Evolutionary conservation across 2,329 filamentous ascomycete genomes (phyloP), one percentile per base, ranked within the genome.

Genomic region (Pleoardoris graminearum): DNA sequence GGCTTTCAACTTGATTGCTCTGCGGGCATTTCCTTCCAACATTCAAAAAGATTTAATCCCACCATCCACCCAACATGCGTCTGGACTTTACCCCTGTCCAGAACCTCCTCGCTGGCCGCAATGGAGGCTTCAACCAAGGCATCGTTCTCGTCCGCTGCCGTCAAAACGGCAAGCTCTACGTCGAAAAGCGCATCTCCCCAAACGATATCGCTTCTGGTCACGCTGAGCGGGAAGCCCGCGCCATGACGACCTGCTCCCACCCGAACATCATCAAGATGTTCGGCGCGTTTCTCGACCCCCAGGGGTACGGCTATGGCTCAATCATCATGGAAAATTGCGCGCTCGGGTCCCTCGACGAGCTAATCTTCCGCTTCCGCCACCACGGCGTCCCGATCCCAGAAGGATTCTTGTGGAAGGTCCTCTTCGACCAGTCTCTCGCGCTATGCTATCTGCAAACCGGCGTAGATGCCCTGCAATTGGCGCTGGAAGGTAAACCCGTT

Each of bases 321-420:
- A 48, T 62, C 12, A 61, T 50, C 45, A 57, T 59, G 49, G 47
- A 57, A 29, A 35, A 50, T 38, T 62, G 58, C 39, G 57, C 60
- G 23, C 52, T 59, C 1, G 61, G 61, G 4, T 53, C 47, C 5
- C 44, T 65, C 4, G 55, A 62, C 21, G 25, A 21, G 2, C 8
- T 59, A 2, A 59, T 59, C 19, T 8, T 16, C 1, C 50, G 47
- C 0, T 59, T 51, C 23, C 19, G 29, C 2, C 7, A 14, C 1
- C 30, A 30, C 3, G 5, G 19, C 1, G 1, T 17, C 3, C 12
- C 10, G 8, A 21, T 62, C 0, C 43, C 42, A 1, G 57, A 62
- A 50, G 54, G 54, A 5, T 60, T 58, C 29, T 7, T 63, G 2
- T 65, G 54, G 55, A 53, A 51, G 19, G 46, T 57, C 0, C 38